These are phyloP conservation scores for Phytophthora pistaciae DNA, from an alignment of 352 stramenopile species.

Conservation along the genomic window DNA sequence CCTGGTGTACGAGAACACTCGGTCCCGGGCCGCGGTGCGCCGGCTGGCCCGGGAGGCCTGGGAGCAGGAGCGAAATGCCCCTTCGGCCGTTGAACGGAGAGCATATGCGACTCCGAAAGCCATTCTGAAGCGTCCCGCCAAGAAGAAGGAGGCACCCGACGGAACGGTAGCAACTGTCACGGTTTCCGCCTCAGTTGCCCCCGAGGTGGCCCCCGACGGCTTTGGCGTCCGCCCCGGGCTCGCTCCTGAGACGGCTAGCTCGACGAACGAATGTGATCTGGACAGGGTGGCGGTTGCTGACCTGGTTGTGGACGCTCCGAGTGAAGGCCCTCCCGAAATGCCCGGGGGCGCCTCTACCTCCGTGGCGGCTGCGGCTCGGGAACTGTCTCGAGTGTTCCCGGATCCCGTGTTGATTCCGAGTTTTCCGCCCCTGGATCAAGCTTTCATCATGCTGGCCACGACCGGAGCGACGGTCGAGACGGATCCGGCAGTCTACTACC, in stretches of 20 bases:
- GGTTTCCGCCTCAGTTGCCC: too few species aligned
- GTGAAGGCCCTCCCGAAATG: neutral
- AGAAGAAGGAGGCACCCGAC: too few species aligned
- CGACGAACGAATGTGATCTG: too few species aligned
- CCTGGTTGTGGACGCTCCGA: too few species aligned
- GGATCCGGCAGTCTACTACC: slow-evolving; percentile 9
- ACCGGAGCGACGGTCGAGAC: neutral
- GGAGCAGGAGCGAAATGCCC: neutral
- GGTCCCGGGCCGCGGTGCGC: neutral
- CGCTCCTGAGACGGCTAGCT: too few species aligned
- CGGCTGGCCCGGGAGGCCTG: neutral
- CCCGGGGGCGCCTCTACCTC: neutral
- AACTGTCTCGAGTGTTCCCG: neutral
- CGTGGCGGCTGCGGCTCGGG: neutral
- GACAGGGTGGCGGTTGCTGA: too few species aligned
- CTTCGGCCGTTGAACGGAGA: neutral
- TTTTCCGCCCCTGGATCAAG: neutral
- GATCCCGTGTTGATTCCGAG: neutral
- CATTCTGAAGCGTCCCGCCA: neutral
- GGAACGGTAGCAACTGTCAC: too few species aligned
- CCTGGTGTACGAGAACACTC: slow-evolving; percentile 4
- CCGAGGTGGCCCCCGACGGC: too few species aligned
- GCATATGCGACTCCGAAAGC: neutral
- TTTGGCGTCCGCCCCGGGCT: too few species aligned
- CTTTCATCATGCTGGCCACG: neutral